phyloP scores from a whole-genome alignment of 2,329 filamentous ascomycete genomes.

The Scleromitrula shiraiana region DNA sequence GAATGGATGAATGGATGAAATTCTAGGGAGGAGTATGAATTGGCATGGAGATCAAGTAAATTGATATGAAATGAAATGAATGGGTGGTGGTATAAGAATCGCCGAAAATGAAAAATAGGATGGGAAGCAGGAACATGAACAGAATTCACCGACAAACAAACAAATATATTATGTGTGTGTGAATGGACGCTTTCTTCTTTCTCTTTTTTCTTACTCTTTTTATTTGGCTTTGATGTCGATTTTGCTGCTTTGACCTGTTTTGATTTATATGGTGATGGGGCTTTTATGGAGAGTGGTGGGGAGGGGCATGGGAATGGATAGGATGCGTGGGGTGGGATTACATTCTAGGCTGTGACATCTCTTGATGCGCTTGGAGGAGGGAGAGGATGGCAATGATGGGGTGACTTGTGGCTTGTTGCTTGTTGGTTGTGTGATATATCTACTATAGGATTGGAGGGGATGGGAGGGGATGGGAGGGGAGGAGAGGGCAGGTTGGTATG shows the following conservation, averaged over 20 bases:
- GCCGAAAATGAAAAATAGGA: neutral
- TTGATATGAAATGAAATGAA: too few species aligned
- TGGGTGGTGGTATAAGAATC: neutral
- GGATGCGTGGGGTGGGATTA: neutral
- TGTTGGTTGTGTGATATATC: neutral
- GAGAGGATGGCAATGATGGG: neutral
- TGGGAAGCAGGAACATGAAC: too few species aligned
- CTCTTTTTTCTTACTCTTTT: too few species aligned
- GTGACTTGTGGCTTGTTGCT: neutral
- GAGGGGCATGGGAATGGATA: neutral
- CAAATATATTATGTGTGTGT: too few species aligned
- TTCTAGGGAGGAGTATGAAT: neutral
- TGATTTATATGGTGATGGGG: neutral
- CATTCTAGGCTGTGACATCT: conserved; percentile 1
- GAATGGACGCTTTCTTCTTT: too few species aligned
- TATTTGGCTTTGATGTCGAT: neutral
- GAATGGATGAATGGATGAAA: neutral
- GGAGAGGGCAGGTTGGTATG: neutral
- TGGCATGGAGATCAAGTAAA: neutral
- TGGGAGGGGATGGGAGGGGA: neutral
- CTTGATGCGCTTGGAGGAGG: neutral
- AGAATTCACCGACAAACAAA: too few species aligned
- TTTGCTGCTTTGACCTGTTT: neutral
- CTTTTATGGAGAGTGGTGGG: neutral
- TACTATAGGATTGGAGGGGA: neutral